These are phyloP conservation scores for Diaporthe vexans DNA, from an alignment of 2,329 filamentous ascomycete genomes.

Conservation along the genomic window DNA sequence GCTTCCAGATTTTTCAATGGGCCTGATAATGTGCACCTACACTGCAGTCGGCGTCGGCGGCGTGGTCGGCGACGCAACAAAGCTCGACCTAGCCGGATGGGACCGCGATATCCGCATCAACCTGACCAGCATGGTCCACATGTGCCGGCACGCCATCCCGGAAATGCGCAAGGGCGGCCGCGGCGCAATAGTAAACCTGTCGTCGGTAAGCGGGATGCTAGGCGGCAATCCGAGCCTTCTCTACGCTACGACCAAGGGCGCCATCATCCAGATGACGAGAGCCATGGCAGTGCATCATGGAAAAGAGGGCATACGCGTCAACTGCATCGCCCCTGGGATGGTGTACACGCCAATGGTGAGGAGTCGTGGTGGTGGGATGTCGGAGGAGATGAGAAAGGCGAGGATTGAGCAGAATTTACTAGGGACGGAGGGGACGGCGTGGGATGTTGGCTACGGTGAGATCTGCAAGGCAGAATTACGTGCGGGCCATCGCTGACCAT, in stretches of 20 bases:
- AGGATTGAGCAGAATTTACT: conserved; percentile 48
- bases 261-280: conserved; percentile 48
- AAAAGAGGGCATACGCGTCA: conserved; percentile 58
- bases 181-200: conserved; percentile 55
- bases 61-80: conserved; percentile 49
- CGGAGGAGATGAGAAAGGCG: conserved; percentile 47
- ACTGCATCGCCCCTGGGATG: conserved; percentile 53
- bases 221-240: conserved; percentile 58
- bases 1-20: too few species aligned
- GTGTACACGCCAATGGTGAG: conserved; percentile 48
- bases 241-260: conserved; percentile 60
- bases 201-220: conserved; percentile 53
- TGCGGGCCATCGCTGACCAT: background rate
- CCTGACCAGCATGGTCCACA: conserved; percentile 54
- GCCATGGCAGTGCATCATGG: conserved; percentile 62
- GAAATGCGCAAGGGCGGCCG: conserved; percentile 51
- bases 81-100: conserved; percentile 49
- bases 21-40: background rate
- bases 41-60: conserved; percentile 51
- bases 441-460: conserved; percentile 49
- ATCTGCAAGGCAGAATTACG: background rate
- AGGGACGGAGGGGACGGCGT: conserved; percentile 47
- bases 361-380: conserved; percentile 46
- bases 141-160: conserved; percentile 50
- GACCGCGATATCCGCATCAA: conserved; percentile 51